phyloP scores from a whole-genome alignment of 129 eudicot species.

The Escallonia rubra region DNA sequence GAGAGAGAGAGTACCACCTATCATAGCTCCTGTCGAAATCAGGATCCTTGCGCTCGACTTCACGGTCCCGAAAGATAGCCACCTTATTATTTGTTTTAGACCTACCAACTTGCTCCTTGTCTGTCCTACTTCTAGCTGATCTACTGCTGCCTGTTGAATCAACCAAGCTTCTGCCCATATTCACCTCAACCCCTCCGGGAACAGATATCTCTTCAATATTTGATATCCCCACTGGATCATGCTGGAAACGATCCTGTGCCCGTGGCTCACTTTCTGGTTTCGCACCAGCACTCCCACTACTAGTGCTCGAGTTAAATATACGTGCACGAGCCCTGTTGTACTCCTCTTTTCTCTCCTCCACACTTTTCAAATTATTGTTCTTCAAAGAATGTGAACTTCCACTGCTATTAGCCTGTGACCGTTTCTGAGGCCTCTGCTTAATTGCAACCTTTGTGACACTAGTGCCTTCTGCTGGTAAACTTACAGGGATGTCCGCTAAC shows the following conservation, averaged over 20 bases:
- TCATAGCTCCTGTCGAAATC: conserved; percentile 88
- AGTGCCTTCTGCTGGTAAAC: conserved; percentile 55
- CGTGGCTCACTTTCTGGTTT: conserved; percentile 53
- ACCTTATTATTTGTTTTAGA: conserved; percentile 54
- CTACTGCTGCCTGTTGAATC: conserved; percentile 70
- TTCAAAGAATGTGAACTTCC: conserved; percentile 39
- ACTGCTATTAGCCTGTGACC: conserved; percentile 32
- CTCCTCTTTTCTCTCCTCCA: conserved; percentile 97
- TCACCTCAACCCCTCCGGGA: conserved; percentile 40
- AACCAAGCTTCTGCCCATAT: conserved; percentile 39
- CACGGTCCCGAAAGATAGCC: conserved; percentile 85
- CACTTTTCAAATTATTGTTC: conserved; percentile 69
- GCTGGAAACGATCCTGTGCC: conserved; percentile 45
- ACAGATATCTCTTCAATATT: conserved; percentile 42
- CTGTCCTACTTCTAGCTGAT: conserved; percentile 58
- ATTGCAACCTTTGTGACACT: conserved; percentile 76
- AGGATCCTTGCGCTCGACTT: conserved; percentile 84
- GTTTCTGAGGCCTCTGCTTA: conserved; percentile 83
- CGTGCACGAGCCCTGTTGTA: conserved; percentile 94
- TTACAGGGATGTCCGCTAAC: conserved; percentile 85
- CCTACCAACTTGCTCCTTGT: conserved; percentile 64
- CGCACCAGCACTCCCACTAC: conserved; percentile 36
- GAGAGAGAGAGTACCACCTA: conserved; percentile 26
- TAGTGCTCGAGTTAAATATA: conserved; percentile 59
- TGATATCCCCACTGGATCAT: conserved; percentile 35